These are phyloP conservation scores for Pulicaria dysenterica DNA, from an alignment of 129 eudicot species.

Conservation along the genomic window DNA sequence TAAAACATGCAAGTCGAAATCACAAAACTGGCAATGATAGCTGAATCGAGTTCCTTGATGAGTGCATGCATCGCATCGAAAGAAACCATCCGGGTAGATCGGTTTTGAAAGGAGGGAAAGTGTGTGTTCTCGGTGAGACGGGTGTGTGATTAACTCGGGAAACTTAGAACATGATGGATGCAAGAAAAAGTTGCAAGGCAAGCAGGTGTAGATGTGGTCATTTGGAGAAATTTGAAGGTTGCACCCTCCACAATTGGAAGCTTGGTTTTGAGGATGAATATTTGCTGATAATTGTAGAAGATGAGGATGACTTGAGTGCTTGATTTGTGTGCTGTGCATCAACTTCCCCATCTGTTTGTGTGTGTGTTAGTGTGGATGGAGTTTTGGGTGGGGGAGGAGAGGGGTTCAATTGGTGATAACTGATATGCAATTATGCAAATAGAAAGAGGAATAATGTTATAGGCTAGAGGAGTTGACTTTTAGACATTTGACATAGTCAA, in stretches of 20 bases:
- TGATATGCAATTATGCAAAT: no score
- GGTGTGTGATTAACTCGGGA: constrained; percentile 55
- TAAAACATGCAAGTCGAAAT: constrained; percentile 53
- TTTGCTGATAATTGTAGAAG: constrained; percentile 38
- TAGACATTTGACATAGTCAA: no score
- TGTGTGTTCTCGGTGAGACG: constrained; percentile 46
- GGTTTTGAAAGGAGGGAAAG: constrained; percentile 55
- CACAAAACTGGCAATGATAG: constrained; percentile 59
- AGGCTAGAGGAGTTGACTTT: no score
- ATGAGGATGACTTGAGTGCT: constrained; percentile 64
- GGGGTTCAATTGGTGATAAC: no score
- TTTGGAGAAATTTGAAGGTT: constrained; percentile 28
- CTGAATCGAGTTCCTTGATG: constrained; percentile 51
- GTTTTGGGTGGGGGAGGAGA: no score
- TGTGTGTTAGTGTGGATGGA: no score
- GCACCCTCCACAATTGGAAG: constrained; percentile 46
- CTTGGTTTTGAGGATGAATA: neutral
- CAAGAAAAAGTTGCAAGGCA: constrained; percentile 56
- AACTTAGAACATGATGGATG: constrained; percentile 54
- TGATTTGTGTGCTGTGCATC: constrained; percentile 37
- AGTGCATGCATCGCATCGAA: constrained; percentile 65
- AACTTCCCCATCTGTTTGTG: constrained; percentile 39
- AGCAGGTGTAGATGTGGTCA: constrained; percentile 43
- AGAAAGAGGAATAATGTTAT: no score
- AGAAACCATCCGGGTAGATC: constrained; percentile 53